phyloP scores from a whole-genome alignment of 2,329 filamentous ascomycete genomes.

The Sporothrix brasiliensis region DNA sequence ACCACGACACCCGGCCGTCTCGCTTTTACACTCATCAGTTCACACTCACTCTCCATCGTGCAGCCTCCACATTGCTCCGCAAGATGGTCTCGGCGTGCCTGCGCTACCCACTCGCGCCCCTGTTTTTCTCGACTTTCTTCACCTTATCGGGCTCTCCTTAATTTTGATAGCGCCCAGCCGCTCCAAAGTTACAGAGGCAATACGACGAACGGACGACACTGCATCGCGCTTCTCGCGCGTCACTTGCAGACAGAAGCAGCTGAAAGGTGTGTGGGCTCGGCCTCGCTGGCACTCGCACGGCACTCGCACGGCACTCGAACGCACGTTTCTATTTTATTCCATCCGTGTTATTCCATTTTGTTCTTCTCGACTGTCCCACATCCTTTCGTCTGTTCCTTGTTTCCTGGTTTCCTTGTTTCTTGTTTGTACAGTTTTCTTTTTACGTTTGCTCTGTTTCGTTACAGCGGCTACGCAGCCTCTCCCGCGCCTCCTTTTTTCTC shows the following conservation, averaged over 20 bases:
- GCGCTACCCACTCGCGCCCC: constrained; percentile 24
- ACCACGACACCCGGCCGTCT: too few species aligned
- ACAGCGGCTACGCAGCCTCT: background rate
- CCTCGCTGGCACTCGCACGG: too few species aligned
- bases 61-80: constrained; percentile 18
- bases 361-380: background rate
- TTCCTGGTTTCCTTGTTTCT: background rate
- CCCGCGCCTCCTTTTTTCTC: constrained; percentile 5
- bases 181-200: too few species aligned
- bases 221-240: constrained; percentile 37
- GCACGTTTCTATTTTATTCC: too few species aligned
- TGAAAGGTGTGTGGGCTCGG: constrained; percentile 18
- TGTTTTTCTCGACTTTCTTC: constrained; percentile 23
- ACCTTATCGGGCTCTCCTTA: constrained; percentile 29
- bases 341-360: too few species aligned
- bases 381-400: constrained; percentile 5
- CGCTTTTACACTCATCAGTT: too few species aligned
- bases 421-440: constrained; percentile 2
- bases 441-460: background rate
- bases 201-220: background rate
- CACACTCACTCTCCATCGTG: background rate
- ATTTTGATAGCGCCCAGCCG: constrained; percentile 26
- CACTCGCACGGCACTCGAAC: too few species aligned
- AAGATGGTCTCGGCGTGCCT: constrained; percentile 23
- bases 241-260: background rate